These are phyloP conservation scores for Annulohypoxylon maeteangense DNA, from an alignment of 495 filamentous ascomycete genomes.

Conservation along the genomic window DNA sequence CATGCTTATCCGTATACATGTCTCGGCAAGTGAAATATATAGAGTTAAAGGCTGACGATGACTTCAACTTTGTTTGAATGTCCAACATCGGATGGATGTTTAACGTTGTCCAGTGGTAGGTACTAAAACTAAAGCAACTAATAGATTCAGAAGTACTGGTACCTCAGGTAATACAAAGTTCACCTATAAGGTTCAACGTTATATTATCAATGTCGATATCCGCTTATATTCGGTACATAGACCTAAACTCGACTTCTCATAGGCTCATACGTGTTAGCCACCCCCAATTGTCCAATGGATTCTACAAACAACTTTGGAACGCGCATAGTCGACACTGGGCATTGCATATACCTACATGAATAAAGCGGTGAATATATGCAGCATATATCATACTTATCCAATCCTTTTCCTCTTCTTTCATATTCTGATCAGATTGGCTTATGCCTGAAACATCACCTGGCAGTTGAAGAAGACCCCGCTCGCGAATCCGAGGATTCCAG, in stretches of 20 bases:
- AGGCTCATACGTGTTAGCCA: background rate
- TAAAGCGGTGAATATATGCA: constrained; percentile 37
- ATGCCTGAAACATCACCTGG: constrained; percentile 35
- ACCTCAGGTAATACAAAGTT: background rate
- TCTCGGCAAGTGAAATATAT: background rate
- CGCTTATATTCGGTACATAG: background rate
- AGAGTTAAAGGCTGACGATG: background rate
- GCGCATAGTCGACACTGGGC: constrained; percentile 6
- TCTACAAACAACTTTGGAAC: constrained; percentile 1
- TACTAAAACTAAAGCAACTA: too few species aligned
- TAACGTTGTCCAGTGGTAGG: too few species aligned
- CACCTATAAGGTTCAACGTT: background rate
- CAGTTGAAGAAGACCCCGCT: constrained; percentile 13
- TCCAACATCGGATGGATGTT: too few species aligned
- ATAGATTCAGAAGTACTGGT: too few species aligned
- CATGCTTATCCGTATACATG: background rate
- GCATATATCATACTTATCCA: constrained; percentile 17
- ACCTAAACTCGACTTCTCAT: background rate
- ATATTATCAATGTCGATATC: background rate
- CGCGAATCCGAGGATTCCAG: constrained; percentile 15
- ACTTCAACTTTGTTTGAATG: background rate
- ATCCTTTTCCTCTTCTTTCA: constrained; percentile 19
- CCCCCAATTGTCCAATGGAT: constrained; percentile 26
- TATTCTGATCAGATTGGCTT: constrained; percentile 30
- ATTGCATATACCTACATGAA: constrained; percentile 18